Conservation (phyloP, 495 filamentous ascomycete genomes). For the Podospora anserina region DNA sequence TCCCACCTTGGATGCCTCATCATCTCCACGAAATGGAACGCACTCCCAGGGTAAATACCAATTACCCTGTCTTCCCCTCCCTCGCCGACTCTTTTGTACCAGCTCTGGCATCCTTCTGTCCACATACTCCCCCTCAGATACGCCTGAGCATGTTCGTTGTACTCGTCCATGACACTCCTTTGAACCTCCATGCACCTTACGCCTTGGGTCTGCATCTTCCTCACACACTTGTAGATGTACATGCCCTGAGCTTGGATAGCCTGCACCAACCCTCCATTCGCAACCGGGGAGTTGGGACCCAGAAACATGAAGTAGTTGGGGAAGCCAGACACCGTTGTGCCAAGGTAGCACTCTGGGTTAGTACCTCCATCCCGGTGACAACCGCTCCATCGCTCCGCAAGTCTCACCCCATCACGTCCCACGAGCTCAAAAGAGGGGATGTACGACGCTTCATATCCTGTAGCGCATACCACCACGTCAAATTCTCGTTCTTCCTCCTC, state of each 20-base stretch:
- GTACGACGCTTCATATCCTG: neutral
- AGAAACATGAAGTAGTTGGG: neutral
- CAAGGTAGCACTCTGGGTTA: neutral
- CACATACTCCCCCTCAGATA: neutral
- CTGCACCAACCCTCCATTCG: neutral
- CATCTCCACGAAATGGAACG: neutral
- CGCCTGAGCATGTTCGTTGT: neutral
- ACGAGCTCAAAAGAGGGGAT: neutral
- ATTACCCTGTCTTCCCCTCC: neutral
- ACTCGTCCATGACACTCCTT: neutral
- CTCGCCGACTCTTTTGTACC: neutral
- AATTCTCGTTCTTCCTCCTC: neutral
- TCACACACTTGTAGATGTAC: neutral
- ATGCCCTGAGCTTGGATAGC: neutral
- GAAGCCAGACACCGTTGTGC: neutral
- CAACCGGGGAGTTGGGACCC: neutral
- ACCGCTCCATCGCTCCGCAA: neutral
- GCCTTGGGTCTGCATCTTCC: neutral
- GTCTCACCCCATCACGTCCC: neutral
- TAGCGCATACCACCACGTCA: neutral
- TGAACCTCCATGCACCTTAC: neutral
- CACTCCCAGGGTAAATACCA: neutral
- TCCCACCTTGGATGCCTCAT: neutral
- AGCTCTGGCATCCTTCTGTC: neutral
- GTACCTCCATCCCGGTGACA: neutral